Conservation (phyloP, 2,329 filamentous ascomycete species). For the Hymenoscyphus fraxineus region DNA sequence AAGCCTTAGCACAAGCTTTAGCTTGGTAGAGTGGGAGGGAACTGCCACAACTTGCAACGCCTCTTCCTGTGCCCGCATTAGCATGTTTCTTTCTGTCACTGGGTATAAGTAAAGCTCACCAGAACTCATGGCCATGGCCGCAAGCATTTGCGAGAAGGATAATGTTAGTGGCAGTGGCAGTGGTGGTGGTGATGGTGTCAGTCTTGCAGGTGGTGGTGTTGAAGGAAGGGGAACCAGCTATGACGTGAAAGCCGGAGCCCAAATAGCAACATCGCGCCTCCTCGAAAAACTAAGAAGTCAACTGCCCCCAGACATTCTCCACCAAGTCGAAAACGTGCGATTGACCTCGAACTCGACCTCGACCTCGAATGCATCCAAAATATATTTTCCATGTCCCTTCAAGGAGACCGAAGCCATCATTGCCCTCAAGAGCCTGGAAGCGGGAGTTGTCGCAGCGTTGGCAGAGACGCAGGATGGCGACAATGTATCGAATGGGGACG, state of each 20-base stretch:
- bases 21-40: too few species aligned
- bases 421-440: slow-evolving; percentile 44
- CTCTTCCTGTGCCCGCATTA: not conserved
- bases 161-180: not conserved
- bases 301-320: slow-evolving; percentile 23
- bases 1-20: too few species aligned
- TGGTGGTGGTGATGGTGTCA: too few species aligned
- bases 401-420: slow-evolving; percentile 45
- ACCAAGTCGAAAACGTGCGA: slow-evolving; percentile 26
- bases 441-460: slow-evolving; percentile 53
- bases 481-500: slow-evolving; percentile 46
- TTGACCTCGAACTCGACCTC: slow-evolving; percentile 22
- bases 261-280: slow-evolving; percentile 24
- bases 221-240: slow-evolving; percentile 14
- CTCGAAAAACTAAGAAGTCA: slow-evolving; percentile 19
- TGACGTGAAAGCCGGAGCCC: slow-evolving; percentile 28
- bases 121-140: slow-evolving; percentile 7
- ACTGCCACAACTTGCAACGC: not conserved
- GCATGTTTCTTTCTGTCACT: not conserved
- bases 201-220: too few species aligned
- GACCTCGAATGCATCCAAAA: slow-evolving; percentile 27
- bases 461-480: slow-evolving; percentile 51
- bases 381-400: slow-evolving; percentile 46
- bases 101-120: not conserved
- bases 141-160: not conserved